A percentile compares a stretch with the other conserved stretches of the same genome.
These are phyloP conservation scores for Peronospora tabacina DNA, from an alignment of 352 stramenopile species.

Conservation along the genomic window DNA sequence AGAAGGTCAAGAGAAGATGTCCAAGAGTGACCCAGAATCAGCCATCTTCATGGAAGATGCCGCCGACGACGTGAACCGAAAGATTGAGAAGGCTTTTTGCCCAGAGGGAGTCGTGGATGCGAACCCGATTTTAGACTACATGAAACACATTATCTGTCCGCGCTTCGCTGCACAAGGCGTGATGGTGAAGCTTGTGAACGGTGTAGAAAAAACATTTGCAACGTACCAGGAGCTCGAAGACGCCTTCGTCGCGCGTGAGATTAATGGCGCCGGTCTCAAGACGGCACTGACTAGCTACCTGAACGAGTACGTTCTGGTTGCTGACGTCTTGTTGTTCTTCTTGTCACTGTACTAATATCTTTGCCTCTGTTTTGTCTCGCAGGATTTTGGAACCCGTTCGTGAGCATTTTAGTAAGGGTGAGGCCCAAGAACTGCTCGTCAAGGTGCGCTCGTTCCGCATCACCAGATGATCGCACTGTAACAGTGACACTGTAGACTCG, in stretches of 20 bases:
- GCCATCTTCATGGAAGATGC: constrained; percentile 99
- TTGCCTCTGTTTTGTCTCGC: constrained; percentile 11
- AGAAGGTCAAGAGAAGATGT: constrained; percentile 99
- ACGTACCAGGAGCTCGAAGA: constrained; percentile 86
- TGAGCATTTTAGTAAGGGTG: constrained; percentile 93
- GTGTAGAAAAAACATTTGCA: constrained; percentile 75
- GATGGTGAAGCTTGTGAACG: constrained; percentile 40
- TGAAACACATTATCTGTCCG: constrained; percentile 95
- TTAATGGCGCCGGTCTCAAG: constrained; percentile 94
- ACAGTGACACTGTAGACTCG: not conserved
- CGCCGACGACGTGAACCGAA: constrained; percentile 90
- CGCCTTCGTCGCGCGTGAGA: constrained; percentile 84
- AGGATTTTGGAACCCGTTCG: constrained; percentile 94
- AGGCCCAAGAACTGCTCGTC: constrained; percentile 92
- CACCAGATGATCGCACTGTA: constrained; percentile 61
- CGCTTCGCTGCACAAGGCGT: constrained; percentile 51
- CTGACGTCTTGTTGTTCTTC: constrained; percentile 1
- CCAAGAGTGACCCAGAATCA: constrained; percentile 96
- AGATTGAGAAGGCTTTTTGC: constrained; percentile 99
- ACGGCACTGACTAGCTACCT: constrained; percentile 84
- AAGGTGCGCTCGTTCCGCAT: constrained; percentile 96
- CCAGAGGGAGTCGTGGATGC: constrained; percentile 79
- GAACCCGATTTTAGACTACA: constrained; percentile 97
- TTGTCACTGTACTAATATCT: constrained; percentile 9
- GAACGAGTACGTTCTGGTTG: constrained; percentile 71